A percentile compares a stretch with the other conserved stretches of the same genome.
Evolutionary conservation across 345 rosid species (phyloP).

Genomic region (Murraya koenigii): DNA sequence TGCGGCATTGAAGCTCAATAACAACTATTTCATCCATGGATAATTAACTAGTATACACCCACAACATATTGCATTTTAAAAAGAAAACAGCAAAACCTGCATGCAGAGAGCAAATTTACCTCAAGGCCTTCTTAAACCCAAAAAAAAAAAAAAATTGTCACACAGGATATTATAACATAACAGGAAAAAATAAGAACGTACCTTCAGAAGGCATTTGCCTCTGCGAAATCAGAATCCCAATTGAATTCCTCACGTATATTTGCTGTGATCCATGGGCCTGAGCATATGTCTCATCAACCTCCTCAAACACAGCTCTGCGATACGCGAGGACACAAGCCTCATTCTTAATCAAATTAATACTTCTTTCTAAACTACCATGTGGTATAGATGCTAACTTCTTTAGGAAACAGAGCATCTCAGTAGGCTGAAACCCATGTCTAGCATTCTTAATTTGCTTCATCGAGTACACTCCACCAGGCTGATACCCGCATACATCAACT

Average conservation of each 20-base stretch:
- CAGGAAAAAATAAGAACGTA: constrained; percentile 12
- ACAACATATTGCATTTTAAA: neutral
- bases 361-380: constrained; percentile 14
- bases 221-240: neutral
- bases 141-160: neutral
- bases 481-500: constrained; percentile 52
- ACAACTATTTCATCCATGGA: neutral
- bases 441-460: constrained; percentile 42
- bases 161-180: neutral
- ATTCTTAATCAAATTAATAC: constrained; percentile 35
- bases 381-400: constrained; percentile 46
- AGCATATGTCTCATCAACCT: constrained; percentile 46
- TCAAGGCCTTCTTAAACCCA: neutral
- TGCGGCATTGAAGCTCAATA: neutral
- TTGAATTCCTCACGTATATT: constrained; percentile 9
- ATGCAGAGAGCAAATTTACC: neutral
- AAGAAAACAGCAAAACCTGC: neutral
- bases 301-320: constrained; percentile 53
- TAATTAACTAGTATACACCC: neutral
- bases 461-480: constrained; percentile 40
- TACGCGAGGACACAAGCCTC: constrained; percentile 40
- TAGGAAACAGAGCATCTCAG: constrained; percentile 36
- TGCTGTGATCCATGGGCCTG: constrained; percentile 43
- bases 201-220: constrained; percentile 39
- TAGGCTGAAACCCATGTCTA: constrained; percentile 41